A percentile compares a stretch with the other conserved stretches of the same genome.
These are phyloP conservation scores for Pseudopithomyces chartarum DNA, from an alignment of 2,329 filamentous ascomycete genomes.

Conservation along the genomic window DNA sequence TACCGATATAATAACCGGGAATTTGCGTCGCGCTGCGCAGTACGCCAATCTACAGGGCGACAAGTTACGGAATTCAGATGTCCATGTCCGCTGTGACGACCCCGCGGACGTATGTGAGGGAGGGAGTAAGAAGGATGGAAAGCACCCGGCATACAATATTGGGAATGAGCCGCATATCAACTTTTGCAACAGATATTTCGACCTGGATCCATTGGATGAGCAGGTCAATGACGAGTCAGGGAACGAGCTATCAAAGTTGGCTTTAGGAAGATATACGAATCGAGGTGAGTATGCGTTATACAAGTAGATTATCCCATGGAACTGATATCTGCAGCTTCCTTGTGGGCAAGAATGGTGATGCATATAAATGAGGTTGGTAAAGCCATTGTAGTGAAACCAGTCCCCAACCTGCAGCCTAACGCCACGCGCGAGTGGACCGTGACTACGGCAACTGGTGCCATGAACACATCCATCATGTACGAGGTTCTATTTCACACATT, in stretches of 20 bases:
- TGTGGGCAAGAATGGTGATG: conserved; percentile 44
- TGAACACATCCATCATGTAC: conserved; percentile 38
- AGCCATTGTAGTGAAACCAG: conserved; percentile 28
- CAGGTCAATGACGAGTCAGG: conserved; percentile 28
- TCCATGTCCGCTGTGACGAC: conserved; percentile 43
- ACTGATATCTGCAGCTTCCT: conserved; percentile 21
- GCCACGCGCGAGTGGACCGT: conserved; percentile 28
- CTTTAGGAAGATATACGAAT: conserved; percentile 39
- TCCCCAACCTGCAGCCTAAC: conserved; percentile 20
- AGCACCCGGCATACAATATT: conserved; percentile 40
- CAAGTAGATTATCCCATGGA: background rate
- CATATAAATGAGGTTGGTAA: conserved; percentile 36
- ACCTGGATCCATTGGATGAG: conserved; percentile 28
- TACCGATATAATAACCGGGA: conserved; percentile 33
- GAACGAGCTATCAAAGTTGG: conserved; percentile 28
- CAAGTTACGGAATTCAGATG: conserved; percentile 29
- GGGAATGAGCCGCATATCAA: conserved; percentile 42
- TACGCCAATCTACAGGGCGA: conserved; percentile 33
- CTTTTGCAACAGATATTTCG: conserved; percentile 39
- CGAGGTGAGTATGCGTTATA: conserved; percentile 19
- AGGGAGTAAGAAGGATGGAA: conserved; percentile 34
- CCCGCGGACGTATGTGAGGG: conserved; percentile 31
- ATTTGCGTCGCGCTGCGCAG: conserved; percentile 34
- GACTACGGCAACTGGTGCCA: conserved; percentile 22
- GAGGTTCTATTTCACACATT: no score